Base-by-base conservation (phyloP, 2,329 filamentous ascomycete genomes). In the Aureobasidium subglaciale region DNA sequence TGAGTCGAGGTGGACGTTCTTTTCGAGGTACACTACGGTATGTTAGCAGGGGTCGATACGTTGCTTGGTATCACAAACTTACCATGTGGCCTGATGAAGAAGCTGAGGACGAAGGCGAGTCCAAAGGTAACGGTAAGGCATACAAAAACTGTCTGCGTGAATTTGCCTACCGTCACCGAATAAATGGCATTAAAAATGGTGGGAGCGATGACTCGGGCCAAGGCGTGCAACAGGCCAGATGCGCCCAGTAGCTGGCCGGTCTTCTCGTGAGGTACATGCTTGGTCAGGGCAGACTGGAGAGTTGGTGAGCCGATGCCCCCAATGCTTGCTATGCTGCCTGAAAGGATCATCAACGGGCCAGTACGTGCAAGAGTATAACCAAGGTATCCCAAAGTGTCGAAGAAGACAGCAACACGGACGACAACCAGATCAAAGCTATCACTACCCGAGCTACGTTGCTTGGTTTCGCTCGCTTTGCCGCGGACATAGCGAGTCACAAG, bases 181-280 rank as follows among this genome's bases (percentile, higher is more conserved):
- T 95, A 99, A 9, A 97, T 82, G 5, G 88, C 81, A 65, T 93
- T 95, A 71, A 96, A 95, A 1, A 92, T 66, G 0, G 89, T 79
- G 0, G 93, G 93, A 1, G 87, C 85, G 11, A 95, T 68, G 2
- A 97, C 83, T 59, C 90, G 78, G 3, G 88, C 82, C 32, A 96
- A 72, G 1, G 90, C 87, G 70, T 97, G 92, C 57, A 97, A 72
- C 59, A 97, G 75, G 0, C 92, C 93, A 15, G 86, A 86, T 1
- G 90, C 91, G 20, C 93, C 93, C 0, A 99, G 79, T n/a, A 97
- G 75, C 68, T 93, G 85, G 0, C 93, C 93, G 0, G 93, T 86
- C 43, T 82, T 81, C 60, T 93, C 87, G 0, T 84, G 78, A 0
- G 91, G 89, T 0, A 97, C 86, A 68, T 97, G 93, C 68, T 96